These are phyloP conservation scores for Bocquillonia castaneifolia DNA, from an alignment of 441 rosid genomes.

Conservation along the genomic window DNA sequence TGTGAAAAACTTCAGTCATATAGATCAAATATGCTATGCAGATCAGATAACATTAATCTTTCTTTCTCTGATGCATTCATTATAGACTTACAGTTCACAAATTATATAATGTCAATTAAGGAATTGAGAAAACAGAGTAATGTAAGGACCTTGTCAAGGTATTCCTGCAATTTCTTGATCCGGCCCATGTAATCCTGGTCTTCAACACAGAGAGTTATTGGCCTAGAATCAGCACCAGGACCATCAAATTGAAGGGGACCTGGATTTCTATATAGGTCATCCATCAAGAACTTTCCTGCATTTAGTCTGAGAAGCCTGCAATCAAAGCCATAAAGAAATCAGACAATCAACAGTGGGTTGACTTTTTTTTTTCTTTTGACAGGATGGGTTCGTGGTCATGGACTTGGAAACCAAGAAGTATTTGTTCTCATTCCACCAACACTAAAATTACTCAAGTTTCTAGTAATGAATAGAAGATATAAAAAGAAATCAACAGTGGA, in stretches of 20 bases:
- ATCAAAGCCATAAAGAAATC: conserved; percentile 7
- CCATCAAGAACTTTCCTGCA: conserved; percentile 69
- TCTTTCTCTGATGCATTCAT: not conserved
- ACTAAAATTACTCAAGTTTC: not conserved
- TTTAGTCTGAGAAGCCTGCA: conserved; percentile 77
- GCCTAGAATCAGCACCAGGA: conserved; percentile 92
- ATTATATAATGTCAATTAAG: conserved; percentile 1
- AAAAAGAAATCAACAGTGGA: not conserved
- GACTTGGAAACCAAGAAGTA: not conserved
- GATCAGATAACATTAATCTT: not conserved
- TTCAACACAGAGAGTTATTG: conserved; percentile 79
- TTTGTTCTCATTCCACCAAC: no score
- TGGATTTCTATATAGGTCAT: conserved; percentile 93
- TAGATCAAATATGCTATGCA: not conserved
- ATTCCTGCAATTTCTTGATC: conserved; percentile 81
- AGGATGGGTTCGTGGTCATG: no score
- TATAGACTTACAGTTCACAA: no score
- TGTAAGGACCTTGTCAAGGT: conserved; percentile 69
- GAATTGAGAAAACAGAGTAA: conserved; percentile 2
- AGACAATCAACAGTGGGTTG: no score
- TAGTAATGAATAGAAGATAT: not conserved
- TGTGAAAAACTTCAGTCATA: not conserved
- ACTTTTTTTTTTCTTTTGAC: no score
- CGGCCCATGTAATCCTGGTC: conserved; percentile 99
- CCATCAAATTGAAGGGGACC: conserved; percentile 97